Conservation (phyloP, 257 asterid genomes). For the Mentha longifolia region DNA sequence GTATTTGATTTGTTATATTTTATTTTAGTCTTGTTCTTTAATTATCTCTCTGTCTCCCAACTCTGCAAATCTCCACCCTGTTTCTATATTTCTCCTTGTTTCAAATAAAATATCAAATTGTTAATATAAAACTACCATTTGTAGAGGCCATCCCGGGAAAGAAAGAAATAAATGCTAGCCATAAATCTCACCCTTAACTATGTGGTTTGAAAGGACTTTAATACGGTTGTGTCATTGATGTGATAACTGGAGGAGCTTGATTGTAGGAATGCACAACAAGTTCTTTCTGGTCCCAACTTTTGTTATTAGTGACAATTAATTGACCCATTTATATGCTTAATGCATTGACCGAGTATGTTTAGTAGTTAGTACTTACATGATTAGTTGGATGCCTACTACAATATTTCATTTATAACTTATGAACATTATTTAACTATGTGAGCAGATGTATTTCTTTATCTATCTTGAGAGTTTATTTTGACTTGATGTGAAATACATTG, state of each 20-base stretch:
- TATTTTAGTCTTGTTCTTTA: slow-evolving; percentile 12
- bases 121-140: neutral
- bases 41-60: slow-evolving; percentile 5
- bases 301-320: neutral
- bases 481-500: slow-evolving; percentile 29
- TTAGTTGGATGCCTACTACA: slow-evolving; percentile 22
- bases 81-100: slow-evolving; percentile 12
- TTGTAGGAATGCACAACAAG: neutral
- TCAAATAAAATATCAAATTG: neutral
- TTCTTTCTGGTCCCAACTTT: slow-evolving; percentile 10
- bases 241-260: slow-evolving; percentile 15
- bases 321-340: slow-evolving; percentile 20
- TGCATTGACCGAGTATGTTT: slow-evolving; percentile 23
- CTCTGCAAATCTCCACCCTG: slow-evolving; percentile 19
- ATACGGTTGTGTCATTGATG: neutral
- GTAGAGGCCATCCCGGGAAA: slow-evolving; percentile 4
- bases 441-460: slow-evolving; percentile 22
- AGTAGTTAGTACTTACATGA: too few relatives aligned
- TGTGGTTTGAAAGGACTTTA: too few relatives aligned
- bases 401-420: slow-evolving; percentile 27
- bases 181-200: too few relatives aligned
- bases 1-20: neutral
- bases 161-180: neutral
- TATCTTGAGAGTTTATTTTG: slow-evolving; percentile 29
- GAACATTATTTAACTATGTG: neutral